phyloP scores from a whole-genome alignment of 768 basidiomycete genomes.

The Xerocomus brunneocitrinus region DNA sequence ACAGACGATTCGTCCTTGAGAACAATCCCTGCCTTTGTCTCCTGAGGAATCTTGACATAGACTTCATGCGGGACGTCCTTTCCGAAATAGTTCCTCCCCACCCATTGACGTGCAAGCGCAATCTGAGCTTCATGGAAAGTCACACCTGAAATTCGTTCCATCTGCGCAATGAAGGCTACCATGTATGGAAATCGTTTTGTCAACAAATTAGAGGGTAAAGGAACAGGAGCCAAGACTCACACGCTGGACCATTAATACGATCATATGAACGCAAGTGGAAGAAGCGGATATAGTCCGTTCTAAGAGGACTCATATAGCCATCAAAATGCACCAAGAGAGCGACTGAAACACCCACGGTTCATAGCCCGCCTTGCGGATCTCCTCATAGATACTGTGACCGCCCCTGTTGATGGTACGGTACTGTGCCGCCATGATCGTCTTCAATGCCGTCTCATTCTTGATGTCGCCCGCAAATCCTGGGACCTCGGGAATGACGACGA shows the following conservation, averaged over 20 bases:
- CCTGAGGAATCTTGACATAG: slow-evolving; percentile 52
- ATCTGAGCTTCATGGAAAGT: slow-evolving; percentile 84
- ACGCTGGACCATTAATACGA: slow-evolving; percentile 73
- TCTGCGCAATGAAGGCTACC: slow-evolving; percentile 52
- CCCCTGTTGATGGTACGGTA: slow-evolving; percentile 90
- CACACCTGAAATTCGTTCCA: slow-evolving; percentile 73
- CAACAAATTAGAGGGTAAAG: slow-evolving; percentile 21
- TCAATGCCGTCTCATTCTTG: slow-evolving; percentile 56
- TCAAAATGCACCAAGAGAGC: not conserved
- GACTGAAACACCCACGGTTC: slow-evolving; percentile 56
- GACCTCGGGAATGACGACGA: slow-evolving; percentile 85
- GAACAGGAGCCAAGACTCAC: slow-evolving; percentile 33
- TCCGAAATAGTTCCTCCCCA: slow-evolving; percentile 44
- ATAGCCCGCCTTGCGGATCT: slow-evolving; percentile 67
- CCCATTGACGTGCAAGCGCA: slow-evolving; percentile 75
- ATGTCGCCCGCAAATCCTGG: slow-evolving; percentile 89
- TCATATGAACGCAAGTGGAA: slow-evolving; percentile 93
- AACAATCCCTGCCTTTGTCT: slow-evolving; percentile 45
- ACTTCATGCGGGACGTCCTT: slow-evolving; percentile 44
- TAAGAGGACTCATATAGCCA: slow-evolving; percentile 24
- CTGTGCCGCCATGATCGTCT: slow-evolving; percentile 85
- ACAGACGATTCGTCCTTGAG: slow-evolving; percentile 48
- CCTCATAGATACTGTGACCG: slow-evolving; percentile 80
- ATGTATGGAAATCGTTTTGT: not conserved
- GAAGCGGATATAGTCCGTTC: slow-evolving; percentile 83